Evolutionary conservation across 495 filamentous ascomycete genomes (phyloP), one percentile per base, ranked within the genome.

Genomic region (Hyaloscypha variabilis): DNA sequence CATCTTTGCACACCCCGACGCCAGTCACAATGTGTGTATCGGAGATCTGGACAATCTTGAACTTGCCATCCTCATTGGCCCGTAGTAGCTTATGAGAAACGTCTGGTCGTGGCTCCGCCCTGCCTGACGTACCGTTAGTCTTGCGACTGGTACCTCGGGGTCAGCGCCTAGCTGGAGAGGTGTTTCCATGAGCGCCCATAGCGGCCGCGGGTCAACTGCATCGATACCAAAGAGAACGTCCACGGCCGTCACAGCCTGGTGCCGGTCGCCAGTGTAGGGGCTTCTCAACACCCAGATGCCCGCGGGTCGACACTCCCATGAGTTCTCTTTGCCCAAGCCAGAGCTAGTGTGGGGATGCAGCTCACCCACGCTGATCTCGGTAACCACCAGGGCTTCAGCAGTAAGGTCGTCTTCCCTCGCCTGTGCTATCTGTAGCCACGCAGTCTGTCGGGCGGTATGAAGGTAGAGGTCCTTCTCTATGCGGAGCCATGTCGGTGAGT

Each of bases 381-480:
- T 75, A n/a, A 98, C 86, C 4, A 98, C 88, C 67, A 86, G 89
- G 71, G 97, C 95, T 6, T 81, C 78, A 8, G 76, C 53, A 14
- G 82, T 81, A 60, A 97, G 82, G 46, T 97, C 92, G 73, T 94
- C 90, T 77, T 98, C 94, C 67, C 88, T 88, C 84, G 93, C 96
- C 42, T 90, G 82, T 74, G 91, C 82, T 62, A 97, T 85, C 72
- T 94, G 88, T 29, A 99, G 72, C 76, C 90, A 98, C 56, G 93
- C 95, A 71, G 83, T 88, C 54, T 60, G 92, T 78, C 84, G 89
- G 91, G 60, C 83, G 82, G 52, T 83, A 66, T 82, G 82, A 23
- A 98, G 83, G 76, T 93, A 95, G 1, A 99, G 85, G 71, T 99
- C 93, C 79, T 97, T 99, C 63, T 97, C 90, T 69, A 98, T 80